Evolutionary conservation across 371 early-diverging fungal species (phyloP), one percentile per base, ranked within the genome.

Genomic region (Cokeromyces recurvatus): DNA sequence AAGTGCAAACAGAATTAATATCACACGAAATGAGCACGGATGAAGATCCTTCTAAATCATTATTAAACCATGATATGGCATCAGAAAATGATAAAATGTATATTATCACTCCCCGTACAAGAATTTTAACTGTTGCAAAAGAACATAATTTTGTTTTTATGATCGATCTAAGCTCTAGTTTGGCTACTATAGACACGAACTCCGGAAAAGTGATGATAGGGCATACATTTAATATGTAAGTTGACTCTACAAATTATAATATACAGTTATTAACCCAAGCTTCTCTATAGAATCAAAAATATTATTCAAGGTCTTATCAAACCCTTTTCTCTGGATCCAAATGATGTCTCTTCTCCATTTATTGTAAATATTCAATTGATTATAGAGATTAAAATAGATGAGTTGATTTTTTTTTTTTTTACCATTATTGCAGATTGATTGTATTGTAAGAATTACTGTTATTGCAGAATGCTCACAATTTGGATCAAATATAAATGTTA

Each of bases 391-490:
- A n/a, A n/a, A n/a, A n/a, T 12, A 32, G 7, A 15, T 3, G 32
- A 3, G 16, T 16, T 25, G 34, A 11, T 21, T 22, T 24, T n/a
- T 15, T 12, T 25, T 27, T 17, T 15, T 7, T 11, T 20, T 16
- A 19, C 34, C 12, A 6, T 37, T 4, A n/a, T 20, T 1, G 6
- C 61, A 84, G 79, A 46, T 80, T 31, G 59, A 79, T 37, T 78
- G 87, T 4, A 73, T 73, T 21, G 67, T 90, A 8, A 70, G 84
- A 32, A 71, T 89, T 14, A 87, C 86, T 1, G 84, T 90, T 27
- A 78, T 89, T 34, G 89, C 86, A 3, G 89, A 90, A 50, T 83
- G 83, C 56, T 68, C 81, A 15, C 78, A 81, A 50, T 76, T 86
- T 57, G 79, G 79, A 51, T 79, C 81, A 37, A 83, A 81, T 35